Conservation (phyloP, 1,139 yeast genomes). For the Yamadazyma jaroonii region DNA sequence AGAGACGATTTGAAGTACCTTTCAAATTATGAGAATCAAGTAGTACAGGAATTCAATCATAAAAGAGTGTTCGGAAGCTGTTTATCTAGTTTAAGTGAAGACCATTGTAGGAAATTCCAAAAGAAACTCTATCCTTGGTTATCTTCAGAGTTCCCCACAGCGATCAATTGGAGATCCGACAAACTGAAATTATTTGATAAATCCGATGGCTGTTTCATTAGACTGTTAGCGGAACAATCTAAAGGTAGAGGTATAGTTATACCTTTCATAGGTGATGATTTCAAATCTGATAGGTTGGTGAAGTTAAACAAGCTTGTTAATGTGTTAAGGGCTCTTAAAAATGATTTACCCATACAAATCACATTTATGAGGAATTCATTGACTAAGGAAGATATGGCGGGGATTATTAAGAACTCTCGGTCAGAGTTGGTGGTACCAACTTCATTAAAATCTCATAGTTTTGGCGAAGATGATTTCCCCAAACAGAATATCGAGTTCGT, state of each 20-base stretch:
- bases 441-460: slow-evolving; percentile 5
- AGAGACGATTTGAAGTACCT: slow-evolving; percentile 13
- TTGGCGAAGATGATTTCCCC: slow-evolving; percentile 17
- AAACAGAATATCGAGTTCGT: slow-evolving; percentile 30
- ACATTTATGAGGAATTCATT: slow-evolving; percentile 16
- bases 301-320: slow-evolving; percentile 22
- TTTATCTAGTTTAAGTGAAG: slow-evolving; percentile 8
- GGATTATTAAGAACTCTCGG: slow-evolving; percentile 20
- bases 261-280: slow-evolving; percentile 20
- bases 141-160: slow-evolving; percentile 13
- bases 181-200: slow-evolving; percentile 14
- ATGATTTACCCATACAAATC: slow-evolving; percentile 30
- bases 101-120: slow-evolving; percentile 13
- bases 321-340: slow-evolving; percentile 26
- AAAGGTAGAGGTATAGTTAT: slow-evolving; percentile 36
- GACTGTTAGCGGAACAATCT: slow-evolving; percentile 9
- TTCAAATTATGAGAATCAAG: slow-evolving; percentile 20
- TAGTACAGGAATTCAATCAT: slow-evolving; percentile 23
- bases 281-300: slow-evolving; percentile 15
- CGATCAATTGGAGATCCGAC: slow-evolving; percentile 19
- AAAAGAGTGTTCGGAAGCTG: slow-evolving; percentile 33
- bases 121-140: slow-evolving; percentile 24
- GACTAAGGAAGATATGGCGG: slow-evolving; percentile 16
- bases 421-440: slow-evolving; percentile 14
- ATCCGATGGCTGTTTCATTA: slow-evolving; percentile 5